Conservation (phyloP, 2,329 filamentous ascomycete genomes). For the Paracoccidioides lutzii region DNA sequence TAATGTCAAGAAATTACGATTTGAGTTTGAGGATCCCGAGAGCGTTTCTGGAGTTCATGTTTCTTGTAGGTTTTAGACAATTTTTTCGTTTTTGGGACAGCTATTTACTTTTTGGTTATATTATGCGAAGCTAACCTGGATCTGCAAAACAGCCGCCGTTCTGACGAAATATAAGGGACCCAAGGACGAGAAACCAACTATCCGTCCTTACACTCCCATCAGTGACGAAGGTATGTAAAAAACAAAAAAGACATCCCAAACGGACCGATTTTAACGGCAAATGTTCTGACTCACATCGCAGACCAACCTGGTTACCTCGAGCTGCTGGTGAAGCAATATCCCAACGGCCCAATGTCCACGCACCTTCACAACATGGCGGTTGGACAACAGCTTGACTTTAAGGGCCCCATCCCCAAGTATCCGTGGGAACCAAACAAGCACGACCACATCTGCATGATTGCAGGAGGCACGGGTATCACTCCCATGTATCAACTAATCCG, state of each 20-base stretch:
- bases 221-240: constrained; percentile 58
- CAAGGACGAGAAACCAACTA: constrained; percentile 70
- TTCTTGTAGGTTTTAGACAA: constrained; percentile 44
- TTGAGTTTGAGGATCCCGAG: constrained; percentile 72
- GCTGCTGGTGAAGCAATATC: constrained; percentile 84
- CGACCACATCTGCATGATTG: constrained; percentile 56
- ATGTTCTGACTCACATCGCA: constrained; percentile 22
- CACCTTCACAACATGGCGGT: constrained; percentile 74
- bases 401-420: constrained; percentile 94
- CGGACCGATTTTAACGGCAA: not conserved
- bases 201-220: constrained; percentile 86
- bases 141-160: constrained; percentile 46
- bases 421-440: constrained; percentile 85
- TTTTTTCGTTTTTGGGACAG: not conserved
- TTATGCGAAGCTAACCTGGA: constrained; percentile 4
- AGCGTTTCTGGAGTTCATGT: constrained; percentile 70
- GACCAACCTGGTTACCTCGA: constrained; percentile 70
- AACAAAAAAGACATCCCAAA: not conserved
- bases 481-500: constrained; percentile 94
- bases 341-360: constrained; percentile 77
- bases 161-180: constrained; percentile 83
- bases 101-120: not conserved
- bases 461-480: constrained; percentile 93
- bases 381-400: constrained; percentile 75
- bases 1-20: constrained; percentile 89